A percentile compares a stretch with the other conserved stretches of the same genome.
phyloP scores from a whole-genome alignment of 495 filamentous ascomycete genomes.

The Penicillium malachiteum region DNA sequence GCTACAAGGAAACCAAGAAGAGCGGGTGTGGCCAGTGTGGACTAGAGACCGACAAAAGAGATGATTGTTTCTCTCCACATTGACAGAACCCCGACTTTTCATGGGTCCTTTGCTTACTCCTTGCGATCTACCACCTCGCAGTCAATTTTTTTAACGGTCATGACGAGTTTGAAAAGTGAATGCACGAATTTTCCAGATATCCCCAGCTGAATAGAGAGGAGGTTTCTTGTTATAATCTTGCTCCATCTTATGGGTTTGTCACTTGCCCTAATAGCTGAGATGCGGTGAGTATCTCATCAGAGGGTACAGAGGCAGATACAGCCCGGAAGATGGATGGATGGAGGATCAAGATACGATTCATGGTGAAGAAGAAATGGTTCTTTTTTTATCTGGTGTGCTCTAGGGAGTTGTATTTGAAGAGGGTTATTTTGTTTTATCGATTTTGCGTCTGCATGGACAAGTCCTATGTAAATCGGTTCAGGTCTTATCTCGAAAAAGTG shows the following conservation, averaged over 20 bases:
- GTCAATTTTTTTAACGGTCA: slow-evolving; percentile 34
- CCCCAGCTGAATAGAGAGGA: slow-evolving; percentile 28
- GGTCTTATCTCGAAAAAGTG: slow-evolving; percentile 14
- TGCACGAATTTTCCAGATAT: slow-evolving; percentile 34
- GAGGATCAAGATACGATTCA: slow-evolving; percentile 23
- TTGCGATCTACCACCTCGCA: slow-evolving; percentile 17
- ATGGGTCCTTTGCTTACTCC: slow-evolving; percentile 19
- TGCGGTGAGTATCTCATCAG: neutral
- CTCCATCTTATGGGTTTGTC: slow-evolving; percentile 16
- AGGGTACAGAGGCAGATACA: slow-evolving; percentile 3
- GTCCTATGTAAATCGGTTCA: slow-evolving; percentile 36
- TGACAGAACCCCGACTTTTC: slow-evolving; percentile 8
- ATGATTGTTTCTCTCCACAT: slow-evolving; percentile 1
- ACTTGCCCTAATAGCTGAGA: slow-evolving; percentile 4
- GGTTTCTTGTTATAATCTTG: slow-evolving; percentile 11
- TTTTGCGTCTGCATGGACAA: slow-evolving; percentile 28
- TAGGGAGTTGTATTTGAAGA: slow-evolving; percentile 42
- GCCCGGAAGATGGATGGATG: slow-evolving; percentile 18
- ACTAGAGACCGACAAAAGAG: slow-evolving; percentile 1
- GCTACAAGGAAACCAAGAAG: slow-evolving; percentile 9
- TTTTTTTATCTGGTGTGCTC: slow-evolving; percentile 37
- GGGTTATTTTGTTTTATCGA: slow-evolving; percentile 25
- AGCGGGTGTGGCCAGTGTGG: neutral
- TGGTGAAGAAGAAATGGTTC: slow-evolving; percentile 22
- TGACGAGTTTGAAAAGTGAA: slow-evolving; percentile 35